Conservation (phyloP, 768 basidiomycete genomes). For the Trametes gibbosa region DNA sequence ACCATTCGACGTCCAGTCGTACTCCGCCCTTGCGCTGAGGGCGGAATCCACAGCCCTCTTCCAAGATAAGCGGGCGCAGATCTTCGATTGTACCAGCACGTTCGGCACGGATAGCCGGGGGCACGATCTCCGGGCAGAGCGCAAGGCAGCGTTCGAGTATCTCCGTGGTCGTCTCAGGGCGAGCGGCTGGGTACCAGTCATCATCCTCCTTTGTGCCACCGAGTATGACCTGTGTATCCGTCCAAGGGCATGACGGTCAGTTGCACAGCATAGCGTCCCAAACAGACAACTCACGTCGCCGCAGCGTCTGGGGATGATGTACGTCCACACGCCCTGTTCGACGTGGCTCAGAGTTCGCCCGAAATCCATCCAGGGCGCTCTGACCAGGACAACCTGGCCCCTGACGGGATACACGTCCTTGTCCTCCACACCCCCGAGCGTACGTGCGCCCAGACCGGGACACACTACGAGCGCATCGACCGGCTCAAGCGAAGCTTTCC, state of each 20-base stretch:
- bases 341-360: constrained; percentile 46
- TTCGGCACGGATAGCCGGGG: constrained; percentile 25
- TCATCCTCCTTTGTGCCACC: constrained; percentile 58
- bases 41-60: constrained; percentile 56
- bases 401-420: constrained; percentile 45
- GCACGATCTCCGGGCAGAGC: constrained; percentile 33
- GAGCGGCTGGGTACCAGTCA: constrained; percentile 71
- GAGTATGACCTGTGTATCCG: constrained; percentile 43
- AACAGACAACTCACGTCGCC: constrained; percentile 41
- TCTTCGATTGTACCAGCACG: constrained; percentile 37
- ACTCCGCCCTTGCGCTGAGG: constrained; percentile 70
- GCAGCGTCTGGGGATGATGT: constrained; percentile 61
- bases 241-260: not conserved
- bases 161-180: constrained; percentile 57
- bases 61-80: constrained; percentile 36
- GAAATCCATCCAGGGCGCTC: constrained; percentile 51
- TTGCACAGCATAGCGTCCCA: not conserved
- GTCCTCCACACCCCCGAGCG: constrained; percentile 52
- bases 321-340: constrained; percentile 47
- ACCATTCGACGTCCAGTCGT: constrained; percentile 49
- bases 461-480: constrained; percentile 65
- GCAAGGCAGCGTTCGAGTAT: constrained; percentile 49
- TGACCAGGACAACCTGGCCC: constrained; percentile 44
- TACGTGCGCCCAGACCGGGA: constrained; percentile 58
- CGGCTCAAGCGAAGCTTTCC: constrained; percentile 7